These are phyloP conservation scores for Yamadazyma atmosphaerica DNA, from an alignment of 1,139 yeast species.

Conservation along the genomic window DNA sequence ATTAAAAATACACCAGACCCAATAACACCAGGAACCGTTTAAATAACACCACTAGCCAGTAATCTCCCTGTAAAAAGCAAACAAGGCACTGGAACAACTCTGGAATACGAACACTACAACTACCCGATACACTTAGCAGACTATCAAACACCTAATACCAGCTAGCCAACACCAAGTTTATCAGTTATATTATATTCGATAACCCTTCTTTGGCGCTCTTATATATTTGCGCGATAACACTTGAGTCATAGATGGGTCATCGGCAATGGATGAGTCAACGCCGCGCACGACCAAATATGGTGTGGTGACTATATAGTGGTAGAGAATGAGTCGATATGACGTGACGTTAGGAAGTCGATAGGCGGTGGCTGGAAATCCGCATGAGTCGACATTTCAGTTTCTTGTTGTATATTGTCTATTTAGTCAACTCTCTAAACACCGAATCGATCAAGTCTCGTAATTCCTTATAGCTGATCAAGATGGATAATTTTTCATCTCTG, in stretches of 20 bases:
- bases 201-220: not conserved
- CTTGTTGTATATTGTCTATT: not conserved
- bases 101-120: not conserved
- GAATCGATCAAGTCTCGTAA: slow-evolving; percentile 72
- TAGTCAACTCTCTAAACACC: slow-evolving; percentile 54
- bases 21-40: too few species aligned
- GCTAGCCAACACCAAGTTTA: not conserved
- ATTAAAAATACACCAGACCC: not conserved
- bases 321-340: too few species aligned
- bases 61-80: not conserved
- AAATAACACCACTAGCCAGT: not conserved
- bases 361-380: too few species aligned
- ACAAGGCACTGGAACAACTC: too few species aligned
- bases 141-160: slow-evolving; percentile 1
- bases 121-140: not conserved
- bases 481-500: slow-evolving; percentile 78
- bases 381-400: too few species aligned
- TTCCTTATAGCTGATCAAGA: slow-evolving; percentile 78
- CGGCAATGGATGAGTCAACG: not conserved
- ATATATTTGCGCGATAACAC: not conserved
- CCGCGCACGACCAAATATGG: too few species aligned
- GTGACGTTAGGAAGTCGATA: too few species aligned
- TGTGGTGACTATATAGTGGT: too few species aligned
- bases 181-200: too few species aligned
- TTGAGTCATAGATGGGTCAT: not conserved